Conservation (phyloP, 78 protist genomes). For the Planoprotostelium fungivorum region DNA sequence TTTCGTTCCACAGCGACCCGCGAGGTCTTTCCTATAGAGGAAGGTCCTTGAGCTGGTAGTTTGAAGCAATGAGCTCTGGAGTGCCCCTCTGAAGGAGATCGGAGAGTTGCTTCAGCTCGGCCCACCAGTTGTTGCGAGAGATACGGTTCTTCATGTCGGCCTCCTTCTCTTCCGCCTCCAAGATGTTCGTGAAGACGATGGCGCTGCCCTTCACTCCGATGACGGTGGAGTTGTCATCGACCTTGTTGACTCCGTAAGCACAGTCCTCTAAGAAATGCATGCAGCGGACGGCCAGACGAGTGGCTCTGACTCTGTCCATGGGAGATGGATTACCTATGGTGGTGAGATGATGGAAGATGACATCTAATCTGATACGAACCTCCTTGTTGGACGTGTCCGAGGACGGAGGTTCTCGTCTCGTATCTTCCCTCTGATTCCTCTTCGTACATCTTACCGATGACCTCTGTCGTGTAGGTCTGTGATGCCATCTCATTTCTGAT, state of each 20-base stretch:
- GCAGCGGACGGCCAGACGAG: constrained; percentile 26
- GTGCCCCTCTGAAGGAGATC: not conserved
- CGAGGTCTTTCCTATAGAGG: no score
- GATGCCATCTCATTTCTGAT: constrained; percentile 36
- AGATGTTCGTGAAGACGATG: not conserved
- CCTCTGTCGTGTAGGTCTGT: constrained; percentile 36
- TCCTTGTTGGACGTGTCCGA: constrained; percentile 78
- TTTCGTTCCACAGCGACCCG: no score
- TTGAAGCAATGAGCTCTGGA: not conserved
- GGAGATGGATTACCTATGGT: constrained; percentile 29
- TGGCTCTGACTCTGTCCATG: constrained; percentile 44
- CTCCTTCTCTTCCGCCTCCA: not conserved
- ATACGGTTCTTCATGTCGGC: not conserved
- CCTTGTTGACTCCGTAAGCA: not conserved
- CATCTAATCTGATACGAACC: not conserved
- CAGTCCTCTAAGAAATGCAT: constrained; percentile 11
- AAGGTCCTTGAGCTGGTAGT: not conserved
- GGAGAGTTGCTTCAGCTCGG: not conserved
- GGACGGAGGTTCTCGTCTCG: constrained; percentile 31
- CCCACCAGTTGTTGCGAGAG: not conserved
- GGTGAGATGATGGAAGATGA: not conserved
- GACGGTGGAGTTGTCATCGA: not conserved
- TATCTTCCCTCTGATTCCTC: constrained; percentile 55
- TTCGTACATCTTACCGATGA: constrained; percentile 23
- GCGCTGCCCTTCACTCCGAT: not conserved